phyloP scores from a whole-genome alignment of 148 eudicot genomes.

The Diospyros kaki region DNA sequence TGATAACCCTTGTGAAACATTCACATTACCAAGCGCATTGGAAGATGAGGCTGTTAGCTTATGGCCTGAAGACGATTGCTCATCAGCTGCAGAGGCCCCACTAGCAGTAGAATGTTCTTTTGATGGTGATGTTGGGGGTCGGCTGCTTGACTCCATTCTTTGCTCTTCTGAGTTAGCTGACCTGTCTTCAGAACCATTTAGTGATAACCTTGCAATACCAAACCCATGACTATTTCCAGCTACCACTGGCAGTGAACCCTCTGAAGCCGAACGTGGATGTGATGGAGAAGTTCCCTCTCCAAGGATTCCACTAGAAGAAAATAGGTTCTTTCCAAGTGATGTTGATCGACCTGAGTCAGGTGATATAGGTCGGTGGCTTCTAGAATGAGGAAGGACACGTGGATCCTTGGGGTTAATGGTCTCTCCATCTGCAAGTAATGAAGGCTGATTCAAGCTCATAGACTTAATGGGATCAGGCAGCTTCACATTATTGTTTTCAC shows the following conservation, averaged over 20 bases:
- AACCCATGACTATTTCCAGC: conserved; percentile 40
- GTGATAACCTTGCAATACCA: conserved; percentile 38
- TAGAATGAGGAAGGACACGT: conserved; percentile 32
- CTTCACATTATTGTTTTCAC: conserved; percentile 78
- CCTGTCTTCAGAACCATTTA: conserved; percentile 35
- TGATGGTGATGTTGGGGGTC: conserved; percentile 35
- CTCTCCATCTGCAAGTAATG: conserved; percentile 37
- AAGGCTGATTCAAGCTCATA: conserved; percentile 41
- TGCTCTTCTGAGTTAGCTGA: conserved; percentile 43
- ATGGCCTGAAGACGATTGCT: conserved; percentile 34
- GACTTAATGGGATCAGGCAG: conserved; percentile 76
- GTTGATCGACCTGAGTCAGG: conserved; percentile 40
- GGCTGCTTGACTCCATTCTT: conserved; percentile 40
- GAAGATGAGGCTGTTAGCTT: conserved; percentile 37
- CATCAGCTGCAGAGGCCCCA: conserved; percentile 20
- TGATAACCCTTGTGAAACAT: conserved; percentile 31
- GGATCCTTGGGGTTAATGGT: conserved; percentile 32
- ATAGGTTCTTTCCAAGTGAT: conserved; percentile 29
- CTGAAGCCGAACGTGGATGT: conserved; percentile 57
- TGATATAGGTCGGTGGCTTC: conserved; percentile 40
- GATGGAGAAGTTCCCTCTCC: conserved; percentile 40
- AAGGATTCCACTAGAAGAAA: conserved; percentile 39
- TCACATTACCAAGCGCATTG: conserved; percentile 39
- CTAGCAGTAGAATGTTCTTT: conserved; percentile 29
- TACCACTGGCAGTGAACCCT: conserved; percentile 42